These are phyloP conservation scores for Trichoderma atroviride DNA, from an alignment of 2,329 filamentous ascomycete species.

Conservation along the genomic window DNA sequence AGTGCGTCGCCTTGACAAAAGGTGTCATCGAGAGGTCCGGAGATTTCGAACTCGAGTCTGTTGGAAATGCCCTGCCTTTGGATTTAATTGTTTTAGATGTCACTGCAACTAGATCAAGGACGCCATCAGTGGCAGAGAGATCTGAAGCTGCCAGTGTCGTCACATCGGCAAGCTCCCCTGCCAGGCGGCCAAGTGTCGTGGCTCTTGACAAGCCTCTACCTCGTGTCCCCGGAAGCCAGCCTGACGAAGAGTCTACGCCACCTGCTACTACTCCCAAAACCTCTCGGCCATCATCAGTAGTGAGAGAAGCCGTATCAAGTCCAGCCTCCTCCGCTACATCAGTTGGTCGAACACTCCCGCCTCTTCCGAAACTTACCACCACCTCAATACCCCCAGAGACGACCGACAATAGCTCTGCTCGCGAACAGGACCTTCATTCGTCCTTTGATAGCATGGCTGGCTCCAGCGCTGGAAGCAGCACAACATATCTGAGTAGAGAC, in stretches of 20 bases:
- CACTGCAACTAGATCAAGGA: constrained; percentile 40
- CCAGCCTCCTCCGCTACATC: constrained; percentile 52
- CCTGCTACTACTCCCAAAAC: constrained; percentile 40
- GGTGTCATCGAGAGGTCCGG: constrained; percentile 84
- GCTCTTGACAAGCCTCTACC: constrained; percentile 70
- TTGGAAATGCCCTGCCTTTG: constrained; percentile 57
- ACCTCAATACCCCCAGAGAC: constrained; percentile 50
- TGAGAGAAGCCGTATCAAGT: constrained; percentile 47
- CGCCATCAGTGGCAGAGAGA: constrained; percentile 39
- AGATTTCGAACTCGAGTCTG: constrained; percentile 85
- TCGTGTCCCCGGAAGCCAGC: constrained; percentile 54
- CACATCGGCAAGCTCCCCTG: constrained; percentile 43
- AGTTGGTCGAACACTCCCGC: constrained; percentile 53
- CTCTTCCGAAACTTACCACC: constrained; percentile 61
- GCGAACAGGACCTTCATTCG: constrained; percentile 57
- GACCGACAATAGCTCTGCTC: constrained; percentile 47
- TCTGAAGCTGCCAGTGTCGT: constrained; percentile 45
- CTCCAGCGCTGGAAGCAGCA: constrained; percentile 76
- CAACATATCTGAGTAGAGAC: constrained; percentile 77
- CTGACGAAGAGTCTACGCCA: constrained; percentile 28
- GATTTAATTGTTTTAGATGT: constrained; percentile 56
- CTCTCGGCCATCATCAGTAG: constrained; percentile 49
- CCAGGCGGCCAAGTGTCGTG: constrained; percentile 45
- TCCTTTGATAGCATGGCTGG: constrained; percentile 71
- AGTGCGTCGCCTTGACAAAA: constrained; percentile 86